Base-by-base conservation (phyloP, 2,329 filamentous ascomycete species). In the Nigrospora oryzae region DNA sequence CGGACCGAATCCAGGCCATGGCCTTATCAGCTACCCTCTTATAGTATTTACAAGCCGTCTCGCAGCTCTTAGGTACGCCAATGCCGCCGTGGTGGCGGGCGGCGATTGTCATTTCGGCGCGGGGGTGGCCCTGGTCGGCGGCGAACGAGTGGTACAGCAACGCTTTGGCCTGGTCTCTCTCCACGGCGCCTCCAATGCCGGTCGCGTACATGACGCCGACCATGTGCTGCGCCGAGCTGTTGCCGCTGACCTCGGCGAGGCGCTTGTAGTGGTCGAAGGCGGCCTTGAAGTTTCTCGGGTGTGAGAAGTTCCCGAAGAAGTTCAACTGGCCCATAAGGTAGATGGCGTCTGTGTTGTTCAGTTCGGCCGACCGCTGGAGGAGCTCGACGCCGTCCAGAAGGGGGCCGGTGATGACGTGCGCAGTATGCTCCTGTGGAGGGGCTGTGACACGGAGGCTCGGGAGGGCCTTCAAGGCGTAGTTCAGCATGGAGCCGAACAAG, bases 211-310 rank as follows among this genome's bases (percentile, higher is more conserved):
- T 93, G 55, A 98, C 81, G 0, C 88, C 93, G 39, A 97, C 63
- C 91, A 98, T 96, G 65, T 95, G 85, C 63, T 97, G 89, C 2
- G 93, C 93, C 12, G 91, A 95, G 52, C 81, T 84, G 64, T 98
- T 97, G 38, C 91, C 93, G 52, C 85, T 78, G 47, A 83, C 63
- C 15, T 75, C 74, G 3, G 91, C 88, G 44, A 98, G 75, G 49
- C 83, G 74, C 50, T 86, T 73, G 64, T 97, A 98, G 68, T 88
- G 78, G 52, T 77, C 73, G 61, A 95, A 95, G 0, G 93, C 88
- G 40, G 79, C 74, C 31, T 77, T 72, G 54, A 95, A 89, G 60
- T 96, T 82, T 51, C 84, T 77, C 2, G 91, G 90, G 57, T 96
- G 78, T 17, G 87, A 86, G 65, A 84, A 95, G 65, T 97, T 96